A percentile compares a stretch with the other conserved stretches of the same genome.
These are phyloP conservation scores for Blastobotrys americana DNA, from an alignment of 805 yeast species.

Conservation along the genomic window DNA sequence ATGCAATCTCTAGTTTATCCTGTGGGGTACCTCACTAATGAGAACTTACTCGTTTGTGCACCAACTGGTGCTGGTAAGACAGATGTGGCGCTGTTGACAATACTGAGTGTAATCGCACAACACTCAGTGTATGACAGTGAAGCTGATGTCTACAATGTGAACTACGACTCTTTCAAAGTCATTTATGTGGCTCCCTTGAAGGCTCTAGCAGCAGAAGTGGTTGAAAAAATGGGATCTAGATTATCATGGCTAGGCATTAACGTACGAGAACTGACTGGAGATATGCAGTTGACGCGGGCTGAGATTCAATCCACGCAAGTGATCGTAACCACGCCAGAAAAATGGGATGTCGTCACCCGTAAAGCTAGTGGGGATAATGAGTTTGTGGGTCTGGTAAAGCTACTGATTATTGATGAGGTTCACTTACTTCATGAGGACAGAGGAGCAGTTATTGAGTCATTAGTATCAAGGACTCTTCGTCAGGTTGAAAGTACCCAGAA, in stretches of 20 bases:
- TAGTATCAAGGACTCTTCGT: slow-evolving; percentile 87
- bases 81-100: slow-evolving; percentile 78
- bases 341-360: slow-evolving; percentile 97
- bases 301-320: slow-evolving; percentile 79
- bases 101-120: slow-evolving; percentile 72
- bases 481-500: slow-evolving; percentile 93
- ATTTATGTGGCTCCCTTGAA: slow-evolving; percentile 90
- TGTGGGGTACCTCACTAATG: slow-evolving; percentile 86
- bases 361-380: slow-evolving; percentile 87
- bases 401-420: slow-evolving; percentile 91
- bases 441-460: slow-evolving; percentile 93
- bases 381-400: slow-evolving; percentile 71
- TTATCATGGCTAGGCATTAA: slow-evolving; percentile 77
- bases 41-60: slow-evolving; percentile 93
- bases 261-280: slow-evolving; percentile 89
- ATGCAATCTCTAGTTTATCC: slow-evolving; percentile 90
- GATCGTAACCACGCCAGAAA: slow-evolving; percentile 91
- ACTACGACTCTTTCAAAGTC: slow-evolving; percentile 79
- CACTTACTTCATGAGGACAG: slow-evolving; percentile 95
- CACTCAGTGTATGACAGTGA: slow-evolving; percentile 40
- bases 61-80: slow-evolving; percentile 99
- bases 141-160: slow-evolving; percentile 49
- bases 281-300: slow-evolving; percentile 79
- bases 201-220: slow-evolving; percentile 95
- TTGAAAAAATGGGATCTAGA: slow-evolving; percentile 74